A percentile compares a stretch with the other conserved stretches of the same genome.
phyloP scores from a whole-genome alignment of 345 rosid species.

The Euphorbia tirucalli region DNA sequence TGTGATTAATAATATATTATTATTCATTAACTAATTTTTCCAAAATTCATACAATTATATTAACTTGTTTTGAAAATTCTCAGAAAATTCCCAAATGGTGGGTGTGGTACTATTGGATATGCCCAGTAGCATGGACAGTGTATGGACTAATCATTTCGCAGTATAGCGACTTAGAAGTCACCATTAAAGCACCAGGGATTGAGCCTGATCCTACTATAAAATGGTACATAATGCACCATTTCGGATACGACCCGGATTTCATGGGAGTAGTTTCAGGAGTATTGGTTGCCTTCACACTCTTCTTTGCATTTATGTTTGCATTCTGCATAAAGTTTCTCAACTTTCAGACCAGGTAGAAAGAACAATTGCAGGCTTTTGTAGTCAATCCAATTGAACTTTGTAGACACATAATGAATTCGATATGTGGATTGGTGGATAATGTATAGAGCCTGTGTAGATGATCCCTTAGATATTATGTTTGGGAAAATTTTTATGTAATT shows the following conservation, averaged over 20 bases:
- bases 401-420: too few relatives aligned
- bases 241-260: constrained; percentile 60
- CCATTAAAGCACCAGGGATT: constrained; percentile 44
- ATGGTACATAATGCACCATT: constrained; percentile 45
- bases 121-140: constrained; percentile 81
- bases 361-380: too few relatives aligned
- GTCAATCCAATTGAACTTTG: too few relatives aligned
- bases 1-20: neutral
- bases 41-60: neutral
- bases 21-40: neutral
- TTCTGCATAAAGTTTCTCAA: constrained; percentile 66
- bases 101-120: constrained; percentile 93
- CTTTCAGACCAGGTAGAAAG: constrained; percentile 69
- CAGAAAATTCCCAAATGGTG: constrained; percentile 89
- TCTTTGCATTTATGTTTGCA: constrained; percentile 72
- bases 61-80: constrained; percentile 2
- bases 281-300: constrained; percentile 54
- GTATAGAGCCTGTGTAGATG: too few relatives aligned
- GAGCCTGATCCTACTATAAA: constrained; percentile 32
- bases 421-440: too few relatives aligned
- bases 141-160: constrained; percentile 55
- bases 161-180: constrained; percentile 52
- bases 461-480: too few relatives aligned
- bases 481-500: too few relatives aligned
- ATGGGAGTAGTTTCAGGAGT: constrained; percentile 63